Evolutionary conservation across 495 filamentous ascomycete species (phyloP).

Genomic region (Astrocystis sublimbata): DNA sequence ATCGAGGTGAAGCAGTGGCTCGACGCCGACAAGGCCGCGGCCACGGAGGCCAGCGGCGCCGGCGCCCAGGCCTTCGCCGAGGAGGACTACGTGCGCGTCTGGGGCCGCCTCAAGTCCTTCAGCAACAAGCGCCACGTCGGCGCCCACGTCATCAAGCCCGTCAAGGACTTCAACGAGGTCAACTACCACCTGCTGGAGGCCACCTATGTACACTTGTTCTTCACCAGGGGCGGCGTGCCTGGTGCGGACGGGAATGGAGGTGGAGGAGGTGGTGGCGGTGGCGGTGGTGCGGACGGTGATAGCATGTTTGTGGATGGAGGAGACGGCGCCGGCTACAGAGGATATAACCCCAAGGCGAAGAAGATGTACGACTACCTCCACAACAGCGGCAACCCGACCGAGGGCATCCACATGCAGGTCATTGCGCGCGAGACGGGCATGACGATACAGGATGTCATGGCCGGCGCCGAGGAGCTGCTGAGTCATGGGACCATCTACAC

Average conservation of each 20-base stretch:
- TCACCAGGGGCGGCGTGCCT: conserved; percentile 68
- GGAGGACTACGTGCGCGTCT: conserved; percentile 79
- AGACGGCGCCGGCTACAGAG: conserved; percentile 41
- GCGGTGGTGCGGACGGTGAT: conserved; percentile 41
- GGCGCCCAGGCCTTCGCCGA: conserved; percentile 45
- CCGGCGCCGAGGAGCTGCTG: conserved; percentile 77
- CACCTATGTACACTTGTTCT: conserved; percentile 80
- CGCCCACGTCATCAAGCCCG: conserved; percentile 75
- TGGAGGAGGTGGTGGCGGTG: conserved; percentile 6
- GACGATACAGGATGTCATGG: conserved; percentile 65
- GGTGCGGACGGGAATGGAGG: conserved; percentile 31
- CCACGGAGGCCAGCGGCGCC: conserved; percentile 41
- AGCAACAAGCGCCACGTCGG: conserved; percentile 76
- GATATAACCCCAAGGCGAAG: conserved; percentile 49
- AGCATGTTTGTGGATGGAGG: conserved; percentile 55
- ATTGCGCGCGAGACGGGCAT: conserved; percentile 66
- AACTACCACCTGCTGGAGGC: conserved; percentile 88
- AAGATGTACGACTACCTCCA: conserved; percentile 69
- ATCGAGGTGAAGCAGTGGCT: conserved; percentile 95
- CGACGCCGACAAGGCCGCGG: conserved; percentile 58
- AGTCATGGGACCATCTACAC: conserved; percentile 76
- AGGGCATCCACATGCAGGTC: conserved; percentile 76
- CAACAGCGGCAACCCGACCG: conserved; percentile 62
- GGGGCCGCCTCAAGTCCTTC: conserved; percentile 75
- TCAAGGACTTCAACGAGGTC: conserved; percentile 88